Evolutionary conservation across 2,329 filamentous ascomycete species (phyloP), one percentile per base, ranked within the genome.

Genomic region (Teratosphaeria pseudoeucalypti): DNA sequence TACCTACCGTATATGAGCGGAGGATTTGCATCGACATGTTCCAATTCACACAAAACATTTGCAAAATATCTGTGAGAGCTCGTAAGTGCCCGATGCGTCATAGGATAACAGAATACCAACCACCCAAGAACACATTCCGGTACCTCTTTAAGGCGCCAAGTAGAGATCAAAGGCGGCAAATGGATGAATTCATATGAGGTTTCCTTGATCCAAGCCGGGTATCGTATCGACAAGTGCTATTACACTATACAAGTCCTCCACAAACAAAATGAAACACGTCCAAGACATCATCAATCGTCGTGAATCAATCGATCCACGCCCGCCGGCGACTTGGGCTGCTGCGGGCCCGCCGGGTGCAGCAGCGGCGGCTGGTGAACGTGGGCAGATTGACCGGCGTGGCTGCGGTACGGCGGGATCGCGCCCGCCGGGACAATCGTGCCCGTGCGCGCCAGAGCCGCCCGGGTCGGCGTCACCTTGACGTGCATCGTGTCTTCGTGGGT

Each of bases 391-490:
- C 27, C 23, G 43, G 32, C 54, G 34, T 43, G 23, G 54, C 32
- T 26, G 53, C 26, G 53, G 23, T 12, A 54, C n/a, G 53, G 19
- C 16, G 27, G 27, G 12, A 32, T 54, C 5, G 53, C 7, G 0
- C 39, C 57, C 14, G 34, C 52, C 29, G 47, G 19, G 11, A 34
- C 34, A 27, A 58, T 23, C 9, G 57, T 58, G 12, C 57, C 57
- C 16, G 52, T 39, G 3, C 57, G 57, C 12, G 57, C 52, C 34
- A 58, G n/a, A 10, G 57, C 57, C 23, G 39, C 29, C 19, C 52
- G n/a, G 10, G 54, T 54, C 12, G 55, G 55, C n/a, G 55, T 57
- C 29, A 57, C 27, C 32, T 52, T 34, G n/a, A 60, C 58, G 27
- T 27, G 53, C 58, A 59, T 60, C 19, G 47, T 60, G 11, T 49